These are phyloP conservation scores for Akanthomyces lecanii DNA, from an alignment of 2,329 filamentous ascomycete genomes.

Conservation along the genomic window DNA sequence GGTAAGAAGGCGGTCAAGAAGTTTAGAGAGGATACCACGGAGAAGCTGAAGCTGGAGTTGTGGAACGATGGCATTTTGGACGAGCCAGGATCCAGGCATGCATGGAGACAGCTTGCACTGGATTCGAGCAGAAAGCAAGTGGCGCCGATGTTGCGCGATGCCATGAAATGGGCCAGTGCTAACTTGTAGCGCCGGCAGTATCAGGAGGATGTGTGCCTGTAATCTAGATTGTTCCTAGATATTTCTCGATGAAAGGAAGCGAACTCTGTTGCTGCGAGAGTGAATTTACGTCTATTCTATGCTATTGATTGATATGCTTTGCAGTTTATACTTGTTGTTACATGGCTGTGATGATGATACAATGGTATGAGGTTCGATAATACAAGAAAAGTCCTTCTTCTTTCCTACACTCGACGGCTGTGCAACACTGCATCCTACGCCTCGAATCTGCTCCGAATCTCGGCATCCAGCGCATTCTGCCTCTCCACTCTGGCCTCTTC, in stretches of 20 bases:
- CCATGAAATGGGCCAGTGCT: constrained; percentile 34
- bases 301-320: background rate
- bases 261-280: background rate
- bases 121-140: constrained; percentile 65
- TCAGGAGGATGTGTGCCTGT: background rate
- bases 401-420: background rate
- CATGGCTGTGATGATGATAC: background rate
- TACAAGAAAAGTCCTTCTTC: background rate
- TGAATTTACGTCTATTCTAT: constrained; percentile 1
- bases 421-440: background rate
- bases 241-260: background rate
- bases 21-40: constrained; percentile 47
- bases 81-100: constrained; percentile 45
- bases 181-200: constrained; percentile 6
- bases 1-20: constrained; percentile 47
- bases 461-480: constrained; percentile 9
- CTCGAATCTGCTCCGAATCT: constrained; percentile 7
- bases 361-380: background rate
- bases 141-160: constrained; percentile 60
- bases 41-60: constrained; percentile 51
- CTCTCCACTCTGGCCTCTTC: constrained; percentile 8
- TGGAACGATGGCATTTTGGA: constrained; percentile 51
- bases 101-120: constrained; percentile 64
- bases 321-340: constrained; percentile 4
- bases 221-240: background rate